A percentile compares a stretch with the other conserved stretches of the same genome.
phyloP scores from a whole-genome alignment of 768 basidiomycete species.

The Serendipita indica region DNA sequence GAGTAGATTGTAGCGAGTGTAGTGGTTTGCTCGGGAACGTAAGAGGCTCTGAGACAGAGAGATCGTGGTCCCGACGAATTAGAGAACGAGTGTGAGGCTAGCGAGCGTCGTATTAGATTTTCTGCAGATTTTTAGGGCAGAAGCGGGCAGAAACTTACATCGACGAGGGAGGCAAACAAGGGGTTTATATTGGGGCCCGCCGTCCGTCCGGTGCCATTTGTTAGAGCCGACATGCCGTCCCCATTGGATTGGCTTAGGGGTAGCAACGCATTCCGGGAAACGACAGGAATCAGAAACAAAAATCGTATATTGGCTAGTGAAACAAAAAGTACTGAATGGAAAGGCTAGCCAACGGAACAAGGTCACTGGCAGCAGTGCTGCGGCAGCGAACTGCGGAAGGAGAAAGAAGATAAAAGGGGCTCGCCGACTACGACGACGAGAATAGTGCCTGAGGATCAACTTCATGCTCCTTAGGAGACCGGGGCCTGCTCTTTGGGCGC shows the following conservation, averaged over 20 bases:
- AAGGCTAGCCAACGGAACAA: neutral
- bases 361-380: slow-evolving; percentile 4
- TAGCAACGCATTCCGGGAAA: slow-evolving; percentile 2
- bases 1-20: slow-evolving; percentile 7
- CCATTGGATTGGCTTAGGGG: neutral
- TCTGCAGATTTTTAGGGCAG: neutral
- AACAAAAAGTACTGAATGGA: slow-evolving; percentile 4
- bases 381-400: neutral
- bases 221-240: no score
- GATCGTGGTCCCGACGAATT: neutral
- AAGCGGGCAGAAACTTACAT: neutral
- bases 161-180: neutral
- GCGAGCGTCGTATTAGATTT: no score
- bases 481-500: slow-evolving; percentile 29
- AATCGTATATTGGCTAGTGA: slow-evolving; percentile 6
- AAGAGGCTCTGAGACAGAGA: neutral
- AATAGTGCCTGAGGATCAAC: neutral
- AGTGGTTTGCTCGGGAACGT: neutral
- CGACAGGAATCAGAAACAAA: neutral
- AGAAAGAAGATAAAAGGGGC: neutral
- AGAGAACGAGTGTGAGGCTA: neutral
- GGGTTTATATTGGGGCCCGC: neutral
- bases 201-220: neutral
- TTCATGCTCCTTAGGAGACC: slow-evolving; percentile 14
- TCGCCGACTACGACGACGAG: slow-evolving; percentile 5